A percentile compares a stretch with the other conserved stretches of the same genome.
Conservation (phyloP, 23 red algal genomes). For the Pyropia yezoensis region DNA sequence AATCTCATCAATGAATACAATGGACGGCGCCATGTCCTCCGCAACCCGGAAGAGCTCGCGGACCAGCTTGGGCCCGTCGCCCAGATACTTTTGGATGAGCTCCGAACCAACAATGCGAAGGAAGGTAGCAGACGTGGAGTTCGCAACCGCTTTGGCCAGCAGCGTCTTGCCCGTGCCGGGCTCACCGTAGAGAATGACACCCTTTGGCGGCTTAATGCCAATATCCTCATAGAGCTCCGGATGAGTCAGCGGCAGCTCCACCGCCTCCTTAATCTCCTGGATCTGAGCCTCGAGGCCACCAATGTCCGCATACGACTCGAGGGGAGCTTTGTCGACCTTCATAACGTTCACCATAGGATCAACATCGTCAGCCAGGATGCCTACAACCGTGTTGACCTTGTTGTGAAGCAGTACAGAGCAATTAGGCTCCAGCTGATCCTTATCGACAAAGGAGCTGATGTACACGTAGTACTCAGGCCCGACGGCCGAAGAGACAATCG, state of each 20-base stretch:
- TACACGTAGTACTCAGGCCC: slow-evolving; percentile 98
- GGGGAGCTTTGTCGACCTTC: slow-evolving; percentile 99
- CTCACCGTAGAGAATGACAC: slow-evolving; percentile 97
- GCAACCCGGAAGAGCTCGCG: slow-evolving; percentile 96
- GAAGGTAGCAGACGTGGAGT: slow-evolving; percentile 95
- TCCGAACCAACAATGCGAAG: slow-evolving; percentile 90
- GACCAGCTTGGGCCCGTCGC: slow-evolving; percentile 97
- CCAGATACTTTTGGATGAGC: slow-evolving; percentile 98
- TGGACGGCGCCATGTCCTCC: slow-evolving; percentile 95
- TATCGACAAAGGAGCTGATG: slow-evolving; percentile 98
- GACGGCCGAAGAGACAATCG: slow-evolving; percentile 91
- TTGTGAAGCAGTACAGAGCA: slow-evolving; percentile 95
- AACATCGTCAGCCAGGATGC: slow-evolving; percentile 90
- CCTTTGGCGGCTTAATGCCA: slow-evolving; percentile 96
- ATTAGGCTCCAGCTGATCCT: slow-evolving; percentile 90
- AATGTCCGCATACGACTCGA: slow-evolving; percentile 92
- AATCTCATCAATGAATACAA: slow-evolving; percentile 99
- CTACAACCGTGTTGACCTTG: slow-evolving; percentile 92
- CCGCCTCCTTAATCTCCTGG: slow-evolving; percentile 99
- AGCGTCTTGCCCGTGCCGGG: slow-evolving; percentile 99
- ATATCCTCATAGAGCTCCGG: slow-evolving; percentile 99
- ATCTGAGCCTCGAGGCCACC: slow-evolving; percentile 99
- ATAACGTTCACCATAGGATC: slow-evolving; percentile 98
- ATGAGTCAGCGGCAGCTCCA: slow-evolving; percentile 97
- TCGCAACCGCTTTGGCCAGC: slow-evolving; percentile 95